phyloP scores from a whole-genome alignment of 768 basidiomycete species.

The Boletus sensibilis region DNA sequence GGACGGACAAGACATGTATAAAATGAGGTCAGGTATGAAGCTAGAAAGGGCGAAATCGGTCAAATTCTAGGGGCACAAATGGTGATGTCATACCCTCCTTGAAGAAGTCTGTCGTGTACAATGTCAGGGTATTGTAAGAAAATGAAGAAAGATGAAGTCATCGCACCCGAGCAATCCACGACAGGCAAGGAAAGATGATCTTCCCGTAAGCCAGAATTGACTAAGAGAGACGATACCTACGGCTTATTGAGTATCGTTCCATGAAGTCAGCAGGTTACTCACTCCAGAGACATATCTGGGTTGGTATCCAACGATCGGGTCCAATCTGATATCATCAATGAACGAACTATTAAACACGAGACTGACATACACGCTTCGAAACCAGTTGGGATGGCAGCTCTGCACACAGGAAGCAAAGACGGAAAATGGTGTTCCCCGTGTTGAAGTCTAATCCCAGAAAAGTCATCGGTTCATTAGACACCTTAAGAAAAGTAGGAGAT shows the following conservation, averaged over 20 bases:
- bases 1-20: slow-evolving; percentile 57
- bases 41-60: slow-evolving; percentile 22
- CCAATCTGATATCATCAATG: slow-evolving; percentile 41
- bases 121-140: not conserved
- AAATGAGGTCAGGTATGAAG: slow-evolving; percentile 58
- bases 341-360: not conserved
- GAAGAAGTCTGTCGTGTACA: slow-evolving; percentile 34
- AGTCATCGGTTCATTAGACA: not conserved
- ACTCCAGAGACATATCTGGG: slow-evolving; percentile 57
- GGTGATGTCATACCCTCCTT: slow-evolving; percentile 41
- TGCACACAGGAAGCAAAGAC: slow-evolving; percentile 49
- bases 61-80: not conserved
- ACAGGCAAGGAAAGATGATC: slow-evolving; percentile 47
- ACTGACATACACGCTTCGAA: slow-evolving; percentile 48
- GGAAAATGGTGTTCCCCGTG: slow-evolving; percentile 53
- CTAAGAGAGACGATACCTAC: slow-evolving; percentile 43
- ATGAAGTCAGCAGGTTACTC: not conserved
- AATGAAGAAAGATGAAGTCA: not conserved
- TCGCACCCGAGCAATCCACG: slow-evolving; percentile 48
- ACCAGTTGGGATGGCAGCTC: slow-evolving; percentile 64
- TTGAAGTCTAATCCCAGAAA: slow-evolving; percentile 45
- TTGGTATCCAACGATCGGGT: slow-evolving; percentile 64
- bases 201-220: slow-evolving; percentile 59
- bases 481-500: not conserved
- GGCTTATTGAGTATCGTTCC: not conserved